These are phyloP conservation scores for Plicaturopsis crispa DNA, from an alignment of 768 basidiomycete genomes.

Conservation along the genomic window DNA sequence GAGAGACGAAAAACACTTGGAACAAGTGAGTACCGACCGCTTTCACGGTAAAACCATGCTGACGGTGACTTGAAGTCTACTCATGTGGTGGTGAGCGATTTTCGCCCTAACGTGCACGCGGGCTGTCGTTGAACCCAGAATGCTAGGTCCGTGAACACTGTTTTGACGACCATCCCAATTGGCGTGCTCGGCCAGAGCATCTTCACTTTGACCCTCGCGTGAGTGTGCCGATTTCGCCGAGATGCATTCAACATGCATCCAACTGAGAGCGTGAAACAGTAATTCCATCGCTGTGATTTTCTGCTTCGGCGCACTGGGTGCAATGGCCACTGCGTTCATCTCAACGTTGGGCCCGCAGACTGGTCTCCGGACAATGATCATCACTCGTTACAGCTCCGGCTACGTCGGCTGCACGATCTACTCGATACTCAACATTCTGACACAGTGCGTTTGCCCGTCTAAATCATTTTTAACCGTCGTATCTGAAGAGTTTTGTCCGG, in stretches of 20 bases:
- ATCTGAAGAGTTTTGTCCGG: not conserved
- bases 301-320: conserved; percentile 37
- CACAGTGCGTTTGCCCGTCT: conserved; percentile 22
- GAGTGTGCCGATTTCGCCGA: conserved; percentile 9
- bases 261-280: conserved; percentile 14
- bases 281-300: conserved; percentile 37
- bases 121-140: not conserved
- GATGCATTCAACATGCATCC: not conserved
- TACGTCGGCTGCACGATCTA: conserved; percentile 42
- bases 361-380: conserved; percentile 48
- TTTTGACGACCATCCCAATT: conserved; percentile 40
- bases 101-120: not conserved
- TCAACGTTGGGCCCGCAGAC: conserved; percentile 46
- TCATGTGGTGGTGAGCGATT: conserved; percentile 36
- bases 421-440: conserved; percentile 46
- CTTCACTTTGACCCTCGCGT: conserved; percentile 41
- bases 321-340: conserved; percentile 36
- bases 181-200: conserved; percentile 40
- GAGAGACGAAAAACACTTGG: conserved; percentile 35
- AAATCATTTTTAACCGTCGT: not conserved
- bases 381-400: conserved; percentile 39
- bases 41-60: too few species aligned
- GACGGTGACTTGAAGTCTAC: conserved; percentile 19
- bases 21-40: conserved; percentile 26
- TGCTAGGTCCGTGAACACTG: conserved; percentile 38